Percentiles rank a stretch among this genome's conserved stretches.
Conservation (phyloP, 2,329 filamentous ascomycete species). For the Ceratocystis huliohia region DNA sequence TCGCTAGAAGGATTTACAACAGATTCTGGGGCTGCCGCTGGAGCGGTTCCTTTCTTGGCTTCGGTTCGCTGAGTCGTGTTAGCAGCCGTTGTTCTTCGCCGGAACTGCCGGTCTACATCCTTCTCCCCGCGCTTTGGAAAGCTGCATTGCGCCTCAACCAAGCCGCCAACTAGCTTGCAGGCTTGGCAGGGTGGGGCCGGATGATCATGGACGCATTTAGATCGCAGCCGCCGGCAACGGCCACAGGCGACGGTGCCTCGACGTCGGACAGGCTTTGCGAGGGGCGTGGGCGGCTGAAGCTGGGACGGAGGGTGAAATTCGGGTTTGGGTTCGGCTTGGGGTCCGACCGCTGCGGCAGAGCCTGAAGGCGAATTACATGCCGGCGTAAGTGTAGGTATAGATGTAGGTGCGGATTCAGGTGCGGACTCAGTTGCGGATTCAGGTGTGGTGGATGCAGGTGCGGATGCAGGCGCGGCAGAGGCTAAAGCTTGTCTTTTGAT, state of each 20-base stretch:
- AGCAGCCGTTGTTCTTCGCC: slow-evolving; percentile 16
- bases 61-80: background rate
- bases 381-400: background rate
- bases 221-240: slow-evolving; percentile 24
- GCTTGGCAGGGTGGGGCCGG: slow-evolving; percentile 23
- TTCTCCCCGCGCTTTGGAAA: slow-evolving; percentile 24
- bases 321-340: background rate
- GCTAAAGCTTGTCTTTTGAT: background rate
- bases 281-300: background rate
- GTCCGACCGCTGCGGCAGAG: background rate
- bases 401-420: background rate
- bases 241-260: slow-evolving; percentile 24
- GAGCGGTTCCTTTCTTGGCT: background rate
- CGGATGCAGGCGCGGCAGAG: background rate
- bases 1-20: background rate
- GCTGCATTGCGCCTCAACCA: slow-evolving; percentile 21
- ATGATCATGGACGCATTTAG: slow-evolving; percentile 23
- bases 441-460: background rate
- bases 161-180: slow-evolving; percentile 21
- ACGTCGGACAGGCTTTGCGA: slow-evolving; percentile 18
- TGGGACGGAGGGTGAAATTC: background rate
- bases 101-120: slow-evolving; percentile 23
- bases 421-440: background rate
- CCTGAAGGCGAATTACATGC: background rate
- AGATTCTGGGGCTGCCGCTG: background rate